phyloP scores from a whole-genome alignment of 495 filamentous ascomycete genomes.

The Podospora australis region DNA sequence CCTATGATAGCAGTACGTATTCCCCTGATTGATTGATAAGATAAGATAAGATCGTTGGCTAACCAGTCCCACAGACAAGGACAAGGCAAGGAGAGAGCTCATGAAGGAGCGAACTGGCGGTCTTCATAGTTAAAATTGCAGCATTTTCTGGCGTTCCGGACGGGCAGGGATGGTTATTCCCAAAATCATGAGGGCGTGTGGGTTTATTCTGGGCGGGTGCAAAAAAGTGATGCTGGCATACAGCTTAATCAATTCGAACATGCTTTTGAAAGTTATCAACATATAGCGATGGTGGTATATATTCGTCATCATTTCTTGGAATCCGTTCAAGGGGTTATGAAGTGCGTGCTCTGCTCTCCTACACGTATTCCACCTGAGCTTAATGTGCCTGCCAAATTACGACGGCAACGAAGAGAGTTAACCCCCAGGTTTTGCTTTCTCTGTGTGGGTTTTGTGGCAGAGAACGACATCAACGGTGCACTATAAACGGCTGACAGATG shows the following conservation, averaged over 20 bases:
- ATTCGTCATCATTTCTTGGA: conserved; percentile 1
- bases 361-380: no score
- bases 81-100: conserved; percentile 62
- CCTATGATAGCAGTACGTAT: conserved; percentile 72
- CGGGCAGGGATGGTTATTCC: not conserved
- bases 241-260: conserved; percentile 5
- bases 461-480: no score
- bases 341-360: no score
- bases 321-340: no score
- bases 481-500: no score
- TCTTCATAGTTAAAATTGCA: conserved; percentile 34
- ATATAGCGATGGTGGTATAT: conserved; percentile 5
- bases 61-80: conserved; percentile 53
- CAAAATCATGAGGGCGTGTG: conserved; percentile 5
- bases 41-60: conserved; percentile 14
- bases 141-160: not conserved
- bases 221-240: no score
- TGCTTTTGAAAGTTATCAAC: not conserved
- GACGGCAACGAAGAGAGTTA: no score
- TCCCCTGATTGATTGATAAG: not conserved
- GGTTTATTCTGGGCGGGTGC: conserved; percentile 9
- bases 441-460: no score
- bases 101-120: conserved; percentile 64
- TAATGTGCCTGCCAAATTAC: no score
- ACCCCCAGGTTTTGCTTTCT: no score